Base-by-base conservation (phyloP, 2,329 filamentous ascomycete genomes). In the Aspergillus phoenicis region DNA sequence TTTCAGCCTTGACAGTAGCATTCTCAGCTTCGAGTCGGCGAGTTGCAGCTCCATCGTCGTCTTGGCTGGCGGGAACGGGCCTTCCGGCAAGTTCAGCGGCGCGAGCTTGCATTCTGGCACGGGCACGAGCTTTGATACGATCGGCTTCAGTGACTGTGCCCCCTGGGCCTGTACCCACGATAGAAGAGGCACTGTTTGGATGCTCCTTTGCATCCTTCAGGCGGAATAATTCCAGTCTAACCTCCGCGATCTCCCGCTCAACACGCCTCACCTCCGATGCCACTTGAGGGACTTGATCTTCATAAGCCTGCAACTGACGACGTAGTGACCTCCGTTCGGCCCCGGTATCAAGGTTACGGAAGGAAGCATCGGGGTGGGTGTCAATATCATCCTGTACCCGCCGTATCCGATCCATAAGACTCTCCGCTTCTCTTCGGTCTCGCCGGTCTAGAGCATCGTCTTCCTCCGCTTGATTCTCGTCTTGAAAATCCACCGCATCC, bases 51-150 rank as follows among this genome's bases (percentile, higher is more conserved):
- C 85, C 84, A 64, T 93, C 89, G 66, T 96, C 91, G 62, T 89
- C 85, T 49, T 80, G 81, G 2, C 82, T 76, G 39, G 91, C 87
- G 51, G 88, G 82, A 47, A 89, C 81, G 73, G 93, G 93, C 76
- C 89, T 92, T 60, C 95, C 95, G 22, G 93, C 92, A 64, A 99
- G 81, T 17, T 95, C 94, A 59, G 95, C 95, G 67, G 95, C 93
- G 62, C 95, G 90, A 71, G 97, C 93, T 79, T 98, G 94, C 95
- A 99, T 99, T 88, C 97, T 96, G 41, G 94, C 94, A 79, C 93
- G 96, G 33, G 95, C 94, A 68, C 93, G 88, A 38, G 95, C 95
- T 81, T 97, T 98, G 67, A 98, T 86, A 57, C 94, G 88, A 78
- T 99, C 95, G 3, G 92, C 90, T 77, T 99, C 95, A 0, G 95